Percentiles rank a stretch among this genome's conserved stretches.
phyloP scores from a whole-genome alignment of 768 basidiomycete species.

The Lactifluus pinguis region DNA sequence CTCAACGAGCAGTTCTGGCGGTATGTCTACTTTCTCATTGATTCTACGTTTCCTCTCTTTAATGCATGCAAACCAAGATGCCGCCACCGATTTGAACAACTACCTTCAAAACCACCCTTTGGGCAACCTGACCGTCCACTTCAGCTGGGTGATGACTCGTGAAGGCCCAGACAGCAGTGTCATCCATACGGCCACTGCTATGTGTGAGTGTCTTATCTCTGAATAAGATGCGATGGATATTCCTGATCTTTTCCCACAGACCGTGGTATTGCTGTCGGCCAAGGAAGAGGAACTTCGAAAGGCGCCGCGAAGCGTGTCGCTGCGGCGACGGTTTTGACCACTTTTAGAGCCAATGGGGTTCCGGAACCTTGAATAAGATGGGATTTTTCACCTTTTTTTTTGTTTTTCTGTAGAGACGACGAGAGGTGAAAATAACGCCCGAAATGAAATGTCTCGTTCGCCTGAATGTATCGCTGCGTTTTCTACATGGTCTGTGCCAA shows the following conservation, averaged over 20 bases:
- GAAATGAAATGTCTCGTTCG: neutral
- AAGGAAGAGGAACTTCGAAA: neutral
- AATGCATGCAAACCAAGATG: neutral
- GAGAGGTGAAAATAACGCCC: neutral
- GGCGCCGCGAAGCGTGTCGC: neutral
- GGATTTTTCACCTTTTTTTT: neutral
- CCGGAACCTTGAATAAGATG: neutral
- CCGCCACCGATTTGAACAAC: neutral
- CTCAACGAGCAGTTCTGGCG: neutral
- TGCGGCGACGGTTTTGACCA: neutral
- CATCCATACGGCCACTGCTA: neutral
- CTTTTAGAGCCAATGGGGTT: neutral
- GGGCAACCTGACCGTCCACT: neutral
- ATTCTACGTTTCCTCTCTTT: neutral
- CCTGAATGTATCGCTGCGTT: neutral
- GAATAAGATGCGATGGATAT: neutral
- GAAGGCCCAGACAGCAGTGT: neutral
- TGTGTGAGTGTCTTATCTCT: neutral
- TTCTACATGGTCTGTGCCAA: neutral
- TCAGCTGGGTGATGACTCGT: neutral
- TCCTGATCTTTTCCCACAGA: neutral
- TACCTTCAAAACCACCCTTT: neutral
- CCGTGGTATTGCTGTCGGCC: neutral
- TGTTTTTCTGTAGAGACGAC: neutral
- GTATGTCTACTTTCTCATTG: no score